Conservation (phyloP, 2,329 filamentous ascomycete genomes). For the Scedosporium apiospermum region DNA sequence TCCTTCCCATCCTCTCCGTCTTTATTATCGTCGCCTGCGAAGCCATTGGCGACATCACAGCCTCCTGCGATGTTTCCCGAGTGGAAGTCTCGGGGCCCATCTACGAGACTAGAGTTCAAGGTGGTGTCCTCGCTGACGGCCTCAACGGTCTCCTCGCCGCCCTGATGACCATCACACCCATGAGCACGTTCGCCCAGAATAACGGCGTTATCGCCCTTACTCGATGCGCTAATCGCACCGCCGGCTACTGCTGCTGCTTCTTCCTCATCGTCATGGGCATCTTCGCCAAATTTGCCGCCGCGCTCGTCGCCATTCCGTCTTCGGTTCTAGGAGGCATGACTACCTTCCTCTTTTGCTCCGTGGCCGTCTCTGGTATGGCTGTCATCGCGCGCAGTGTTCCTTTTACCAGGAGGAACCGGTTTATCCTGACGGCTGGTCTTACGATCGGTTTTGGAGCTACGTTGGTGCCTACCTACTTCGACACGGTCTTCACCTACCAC, state of each 20-base stretch:
- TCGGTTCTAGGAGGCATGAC: slow-evolving; percentile 63
- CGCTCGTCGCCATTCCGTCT: slow-evolving; percentile 65
- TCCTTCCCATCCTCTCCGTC: slow-evolving; percentile 60
- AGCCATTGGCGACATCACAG: slow-evolving; percentile 71
- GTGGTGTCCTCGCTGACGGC: slow-evolving; percentile 69
- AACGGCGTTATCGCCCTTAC: slow-evolving; percentile 79
- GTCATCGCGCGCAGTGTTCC: slow-evolving; percentile 61
- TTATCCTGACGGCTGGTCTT: slow-evolving; percentile 69
- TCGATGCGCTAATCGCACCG: slow-evolving; percentile 69
- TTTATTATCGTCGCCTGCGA: slow-evolving; percentile 70
- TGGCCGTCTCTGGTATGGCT: slow-evolving; percentile 67
- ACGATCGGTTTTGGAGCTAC: slow-evolving; percentile 65
- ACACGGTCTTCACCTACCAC: slow-evolving; percentile 61
- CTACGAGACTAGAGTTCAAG: slow-evolving; percentile 71
- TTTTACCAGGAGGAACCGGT: slow-evolving; percentile 72
- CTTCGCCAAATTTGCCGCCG: slow-evolving; percentile 74
- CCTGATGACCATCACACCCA: slow-evolving; percentile 70
- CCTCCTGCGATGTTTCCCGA: slow-evolving; percentile 70
- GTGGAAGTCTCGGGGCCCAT: slow-evolving; percentile 62
- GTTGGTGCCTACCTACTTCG: slow-evolving; percentile 58
- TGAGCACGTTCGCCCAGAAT: slow-evolving; percentile 76
- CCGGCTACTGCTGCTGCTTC: slow-evolving; percentile 67
- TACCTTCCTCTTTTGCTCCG: slow-evolving; percentile 70
- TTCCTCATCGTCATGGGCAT: slow-evolving; percentile 75
- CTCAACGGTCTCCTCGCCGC: slow-evolving; percentile 66